Evolutionary conservation across 768 basidiomycete species (phyloP), one percentile per base, ranked within the genome.

Genomic region (Suillus bovinus): DNA sequence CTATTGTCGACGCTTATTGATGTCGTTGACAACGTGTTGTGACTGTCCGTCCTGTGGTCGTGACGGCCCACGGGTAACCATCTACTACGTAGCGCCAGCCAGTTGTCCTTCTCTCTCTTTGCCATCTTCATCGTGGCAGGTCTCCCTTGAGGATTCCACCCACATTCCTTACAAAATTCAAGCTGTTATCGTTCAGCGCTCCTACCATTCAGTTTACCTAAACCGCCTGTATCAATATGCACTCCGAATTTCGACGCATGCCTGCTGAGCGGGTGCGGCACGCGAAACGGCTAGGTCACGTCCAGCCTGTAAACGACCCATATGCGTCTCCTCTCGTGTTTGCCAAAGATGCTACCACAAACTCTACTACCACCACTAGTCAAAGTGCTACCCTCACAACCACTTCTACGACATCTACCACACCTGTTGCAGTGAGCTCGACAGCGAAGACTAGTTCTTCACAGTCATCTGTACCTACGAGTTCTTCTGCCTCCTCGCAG

Each of bases 181-280:
- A 42, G 58, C 59, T 61, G 56, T 56, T 27, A 29, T 39, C 55
- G 17, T 39, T 59, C 61, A 60, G 61, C 20, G 2, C 11, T 42
- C 24, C 20, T 39, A 20, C 22, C 33, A 11, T 47, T 7, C 24
- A 47, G 24, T 47, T 8, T 47, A 27, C 24, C 27, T 33, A 31
- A 29, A 13, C 58, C 5, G 5, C 34, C 42, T 58, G 36, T 36
- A 52, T 49, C 13, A 63, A 75, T 24, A 47, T 76, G 73, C 70
- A 73, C 49, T 57, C 69, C 1, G 67, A 44, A 46, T 62, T 63
- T 62, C 68, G 71, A 20, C 73, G 74, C 39, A 44, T 68, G 24
- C 73, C 74, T 39, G 70, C 47, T 67, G 74, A 56, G 38, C 75
- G 72, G 75, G 73, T 59, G 46, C 69, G 64, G 60, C 75, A 75